A percentile compares a stretch with the other conserved stretches of the same genome.
phyloP scores from a whole-genome alignment of 768 basidiomycete species.

The Amanita rubescens region DNA sequence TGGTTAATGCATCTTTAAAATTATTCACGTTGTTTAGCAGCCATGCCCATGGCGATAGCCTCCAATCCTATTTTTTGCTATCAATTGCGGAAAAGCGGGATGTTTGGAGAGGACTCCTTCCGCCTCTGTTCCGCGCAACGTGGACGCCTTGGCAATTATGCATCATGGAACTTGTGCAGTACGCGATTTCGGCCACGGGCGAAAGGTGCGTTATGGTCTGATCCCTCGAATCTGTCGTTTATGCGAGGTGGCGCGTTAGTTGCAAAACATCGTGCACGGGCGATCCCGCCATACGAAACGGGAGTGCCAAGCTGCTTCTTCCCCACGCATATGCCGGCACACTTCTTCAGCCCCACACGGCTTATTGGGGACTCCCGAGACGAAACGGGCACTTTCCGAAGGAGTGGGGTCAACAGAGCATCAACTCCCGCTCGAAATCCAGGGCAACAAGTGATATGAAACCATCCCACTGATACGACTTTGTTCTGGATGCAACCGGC shows the following conservation, averaged over 20 bases:
- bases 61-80: not conserved
- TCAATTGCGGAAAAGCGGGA: not conserved
- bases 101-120: not conserved
- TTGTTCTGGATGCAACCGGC: no score
- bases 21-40: no score
- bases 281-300: no score
- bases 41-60: not conserved
- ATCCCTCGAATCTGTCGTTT: no score
- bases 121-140: not conserved
- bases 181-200: no score
- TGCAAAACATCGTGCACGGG: no score
- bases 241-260: no score
- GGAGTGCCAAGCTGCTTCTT: not conserved
- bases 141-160: not conserved
- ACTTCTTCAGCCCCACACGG: not conserved
- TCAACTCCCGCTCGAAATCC: not conserved
- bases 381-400: not conserved
- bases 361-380: not conserved
- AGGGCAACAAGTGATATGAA: not conserved
- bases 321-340: not conserved
- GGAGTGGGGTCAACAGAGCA: not conserved
- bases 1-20: no score
- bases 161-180: not conserved
- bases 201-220: no score
- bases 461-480: not conserved